A percentile compares a stretch with the other conserved stretches of the same genome.
These are phyloP conservation scores for Taphrina communis DNA, from an alignment of 1,139 yeast genomes.

Conservation along the genomic window DNA sequence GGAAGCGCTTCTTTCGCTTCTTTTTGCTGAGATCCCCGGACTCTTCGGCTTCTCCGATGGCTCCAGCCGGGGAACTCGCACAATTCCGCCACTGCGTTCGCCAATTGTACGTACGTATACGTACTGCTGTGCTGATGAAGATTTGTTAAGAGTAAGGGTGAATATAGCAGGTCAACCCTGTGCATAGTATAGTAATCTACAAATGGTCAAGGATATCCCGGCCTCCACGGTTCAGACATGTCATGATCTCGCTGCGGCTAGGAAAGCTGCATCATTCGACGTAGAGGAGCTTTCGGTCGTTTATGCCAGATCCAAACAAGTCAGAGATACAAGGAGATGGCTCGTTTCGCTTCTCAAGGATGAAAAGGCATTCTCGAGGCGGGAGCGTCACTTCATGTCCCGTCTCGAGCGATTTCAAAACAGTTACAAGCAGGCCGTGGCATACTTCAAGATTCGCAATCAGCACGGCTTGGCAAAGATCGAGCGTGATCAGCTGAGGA, in stretches of 20 bases:
- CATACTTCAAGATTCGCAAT: slow-evolving; percentile 29
- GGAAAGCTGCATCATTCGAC: slow-evolving; percentile 15
- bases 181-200: not conserved
- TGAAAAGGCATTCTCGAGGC: slow-evolving; percentile 23
- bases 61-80: not conserved
- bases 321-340: slow-evolving; percentile 35
- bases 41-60: slow-evolving; percentile 8
- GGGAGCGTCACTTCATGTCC: slow-evolving; percentile 36
- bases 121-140: not conserved
- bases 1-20: not conserved
- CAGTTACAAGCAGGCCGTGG: slow-evolving; percentile 37
- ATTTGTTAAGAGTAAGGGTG: too few species aligned
- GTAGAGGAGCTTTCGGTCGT: slow-evolving; percentile 30
- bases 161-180: not conserved
- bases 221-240: slow-evolving; percentile 30
- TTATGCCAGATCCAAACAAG: slow-evolving; percentile 31
- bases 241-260: slow-evolving; percentile 25
- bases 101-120: not conserved
- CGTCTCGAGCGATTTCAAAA: slow-evolving; percentile 30
- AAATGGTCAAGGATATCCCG: not conserved
- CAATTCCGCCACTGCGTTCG: not conserved
- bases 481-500: slow-evolving; percentile 33
- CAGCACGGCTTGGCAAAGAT: slow-evolving; percentile 32
- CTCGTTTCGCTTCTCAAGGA: slow-evolving; percentile 34
- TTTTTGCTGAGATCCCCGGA: not conserved